Conservation (phyloP, 495 filamentous ascomycete species). For the Lasiosphaeria miniovina region DNA sequence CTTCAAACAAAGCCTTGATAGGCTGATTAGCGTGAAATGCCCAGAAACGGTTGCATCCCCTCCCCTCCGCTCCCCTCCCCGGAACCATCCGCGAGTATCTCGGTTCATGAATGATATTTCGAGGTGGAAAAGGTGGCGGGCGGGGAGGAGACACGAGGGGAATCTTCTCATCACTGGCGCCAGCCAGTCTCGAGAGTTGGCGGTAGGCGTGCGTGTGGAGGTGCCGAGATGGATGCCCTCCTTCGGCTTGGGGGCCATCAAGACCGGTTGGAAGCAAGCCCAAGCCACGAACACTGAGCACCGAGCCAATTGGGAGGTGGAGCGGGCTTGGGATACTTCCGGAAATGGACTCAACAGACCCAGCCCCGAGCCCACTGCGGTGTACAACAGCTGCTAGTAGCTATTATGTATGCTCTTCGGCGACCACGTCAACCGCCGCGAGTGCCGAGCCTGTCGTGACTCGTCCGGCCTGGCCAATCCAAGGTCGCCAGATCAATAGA, state of each 20-base stretch:
- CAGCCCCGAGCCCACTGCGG: not conserved
- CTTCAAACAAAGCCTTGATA: constrained; percentile 16
- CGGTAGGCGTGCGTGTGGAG: not conserved
- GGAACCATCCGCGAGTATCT: not conserved
- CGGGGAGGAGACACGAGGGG: not conserved
- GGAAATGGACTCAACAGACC: constrained; percentile 16
- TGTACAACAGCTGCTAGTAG: not conserved
- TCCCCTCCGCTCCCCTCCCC: not conserved
- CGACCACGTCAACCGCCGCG: constrained; percentile 3
- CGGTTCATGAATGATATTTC: not conserved
- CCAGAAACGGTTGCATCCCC: not conserved
- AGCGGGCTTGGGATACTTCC: constrained; percentile 20
- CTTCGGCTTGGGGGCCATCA: constrained; percentile 4
- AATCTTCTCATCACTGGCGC: not conserved
- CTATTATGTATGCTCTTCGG: not conserved
- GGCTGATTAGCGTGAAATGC: constrained; percentile 19
- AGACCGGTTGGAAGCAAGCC: constrained; percentile 5
- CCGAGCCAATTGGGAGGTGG: constrained; percentile 24
- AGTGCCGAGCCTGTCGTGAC: constrained; percentile 4
- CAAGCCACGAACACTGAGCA: constrained; percentile 12
- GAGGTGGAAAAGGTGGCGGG: not conserved
- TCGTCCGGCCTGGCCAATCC: too few species aligned
- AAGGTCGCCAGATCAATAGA: too few species aligned
- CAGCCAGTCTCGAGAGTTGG: not conserved
- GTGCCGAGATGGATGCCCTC: constrained; percentile 6